Conservation (phyloP, 2,329 filamentous ascomycete species). For the Epichloe sp. region DNA sequence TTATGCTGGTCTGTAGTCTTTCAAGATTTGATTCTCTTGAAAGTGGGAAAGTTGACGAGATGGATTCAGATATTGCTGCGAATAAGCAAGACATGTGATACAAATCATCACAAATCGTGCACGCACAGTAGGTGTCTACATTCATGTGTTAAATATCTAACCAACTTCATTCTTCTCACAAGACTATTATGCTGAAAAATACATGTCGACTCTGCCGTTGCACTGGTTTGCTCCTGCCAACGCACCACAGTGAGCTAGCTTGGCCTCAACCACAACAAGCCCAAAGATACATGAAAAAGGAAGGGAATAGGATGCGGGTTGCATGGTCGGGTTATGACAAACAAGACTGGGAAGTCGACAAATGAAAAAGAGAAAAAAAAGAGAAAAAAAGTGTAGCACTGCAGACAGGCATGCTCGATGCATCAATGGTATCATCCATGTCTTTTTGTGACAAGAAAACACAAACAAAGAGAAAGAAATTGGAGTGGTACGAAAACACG, state of each 20-base stretch:
- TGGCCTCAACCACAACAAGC: not conserved
- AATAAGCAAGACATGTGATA: too few relatives aligned
- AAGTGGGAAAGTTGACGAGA: too few relatives aligned
- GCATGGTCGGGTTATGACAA: not conserved
- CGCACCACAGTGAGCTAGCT: not conserved
- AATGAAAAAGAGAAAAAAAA: conserved; percentile 11
- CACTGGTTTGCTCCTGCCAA: not conserved
- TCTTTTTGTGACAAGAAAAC: conserved; percentile 18
- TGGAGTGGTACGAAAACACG: not conserved
- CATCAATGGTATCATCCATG: conserved; percentile 31
- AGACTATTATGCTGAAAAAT: not conserved
- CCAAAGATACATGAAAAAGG: not conserved
- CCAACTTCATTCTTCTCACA: not conserved
- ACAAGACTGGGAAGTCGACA: conserved; percentile 8
- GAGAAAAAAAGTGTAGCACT: conserved; percentile 9
- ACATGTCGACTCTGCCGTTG: not conserved
- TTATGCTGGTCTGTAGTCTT: not conserved
- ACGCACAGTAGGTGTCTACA: not conserved
- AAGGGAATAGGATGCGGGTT: not conserved
- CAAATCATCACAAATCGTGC: too few relatives aligned
- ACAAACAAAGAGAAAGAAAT: conserved; percentile 15
- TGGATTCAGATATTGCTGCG: too few relatives aligned
- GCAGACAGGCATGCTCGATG: conserved; percentile 21
- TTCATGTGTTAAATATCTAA: not conserved
- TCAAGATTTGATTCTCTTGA: too few relatives aligned